Base-by-base conservation (phyloP, 2,329 filamentous ascomycete genomes). In the Pseudogymnoascus sp. region DNA sequence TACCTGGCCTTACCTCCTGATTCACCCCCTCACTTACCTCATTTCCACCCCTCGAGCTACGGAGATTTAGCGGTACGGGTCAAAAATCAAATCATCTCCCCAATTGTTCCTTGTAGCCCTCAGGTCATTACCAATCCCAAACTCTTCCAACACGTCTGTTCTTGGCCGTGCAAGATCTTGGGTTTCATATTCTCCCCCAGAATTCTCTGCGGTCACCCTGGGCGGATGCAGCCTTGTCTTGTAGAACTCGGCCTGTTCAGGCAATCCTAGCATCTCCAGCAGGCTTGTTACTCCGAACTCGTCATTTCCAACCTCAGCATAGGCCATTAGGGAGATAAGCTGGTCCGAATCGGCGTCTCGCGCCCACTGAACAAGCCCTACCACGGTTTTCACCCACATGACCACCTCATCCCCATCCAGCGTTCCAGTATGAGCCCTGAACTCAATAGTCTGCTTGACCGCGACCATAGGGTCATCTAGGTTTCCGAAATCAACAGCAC, bases 391-490 rank as follows among this genome's bases (percentile, higher is more conserved):
- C 11, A 67, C 63, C 70, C 70, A 71, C 25, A 57, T 63, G 0
- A 6, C 14, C 3, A 68, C 58, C 4, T 12, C 60, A 0, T 58
- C 53, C 1, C 60, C 35, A 61, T 68, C 65, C 4, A 71, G 20
- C 1, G 64, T 63, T 0, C 64, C 70, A 11, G 58, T 59, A 58
- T 71, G 68, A 25, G 69, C 65, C 2, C 68, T 58, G 58, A 69
- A 71, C 38, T 72, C 69, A 9, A 71, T 60, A 4, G 68, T 69
- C 14, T 57, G 57, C 53, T 11, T 60, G 7, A 53, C 6, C 5
- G 15, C 15, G 28, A 53, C 47, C 47, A 33, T 33, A 53, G 47
- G 47, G 28, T 53, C 47, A 33, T 53, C 28, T 20, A 53, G 47
- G 15, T 35, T 53, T 11, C 28, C 33, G 15, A 53, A 35, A 12